A percentile compares a stretch with the other conserved stretches of the same genome.
Conservation (phyloP, 176 grass and related monocot genomes). For the Rhynchospora pubera region DNA sequence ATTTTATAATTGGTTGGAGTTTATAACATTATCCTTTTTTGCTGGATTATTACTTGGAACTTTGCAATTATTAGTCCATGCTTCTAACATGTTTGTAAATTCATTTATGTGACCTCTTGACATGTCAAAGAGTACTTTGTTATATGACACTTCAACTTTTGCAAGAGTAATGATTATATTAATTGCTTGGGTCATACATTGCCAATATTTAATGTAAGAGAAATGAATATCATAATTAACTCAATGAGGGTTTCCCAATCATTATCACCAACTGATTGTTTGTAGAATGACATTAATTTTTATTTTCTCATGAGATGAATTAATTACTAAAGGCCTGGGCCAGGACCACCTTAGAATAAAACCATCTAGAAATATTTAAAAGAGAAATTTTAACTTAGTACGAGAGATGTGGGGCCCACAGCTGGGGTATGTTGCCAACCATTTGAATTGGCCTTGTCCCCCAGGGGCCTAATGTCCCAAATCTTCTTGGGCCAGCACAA, state of each 20-base stretch:
- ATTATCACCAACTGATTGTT: neutral
- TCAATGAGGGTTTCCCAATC: neutral
- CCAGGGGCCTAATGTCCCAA: slow-evolving; percentile 8
- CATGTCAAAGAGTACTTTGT: neutral
- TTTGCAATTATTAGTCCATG: neutral
- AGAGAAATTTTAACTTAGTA: neutral
- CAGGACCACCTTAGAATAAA: slow-evolving; percentile 10
- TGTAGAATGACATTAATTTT: neutral
- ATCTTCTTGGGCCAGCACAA: neutral
- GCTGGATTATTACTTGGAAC: neutral
- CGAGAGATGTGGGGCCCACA: neutral
- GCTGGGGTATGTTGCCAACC: neutral
- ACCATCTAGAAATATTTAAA: neutral
- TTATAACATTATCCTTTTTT: neutral
- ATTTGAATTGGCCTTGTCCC: neutral
- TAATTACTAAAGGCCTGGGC: neutral
- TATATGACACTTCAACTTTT: neutral
- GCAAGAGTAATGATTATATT: neutral
- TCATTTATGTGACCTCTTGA: neutral
- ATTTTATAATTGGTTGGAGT: neutral
- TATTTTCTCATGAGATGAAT: slow-evolving; percentile 1
- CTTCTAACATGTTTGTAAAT: neutral
- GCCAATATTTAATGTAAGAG: neutral
- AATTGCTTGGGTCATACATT: neutral
- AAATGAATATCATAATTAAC: neutral